These are phyloP conservation scores for Coleophoma cylindrospora DNA, from an alignment of 2,329 filamentous ascomycete species.

Conservation along the genomic window DNA sequence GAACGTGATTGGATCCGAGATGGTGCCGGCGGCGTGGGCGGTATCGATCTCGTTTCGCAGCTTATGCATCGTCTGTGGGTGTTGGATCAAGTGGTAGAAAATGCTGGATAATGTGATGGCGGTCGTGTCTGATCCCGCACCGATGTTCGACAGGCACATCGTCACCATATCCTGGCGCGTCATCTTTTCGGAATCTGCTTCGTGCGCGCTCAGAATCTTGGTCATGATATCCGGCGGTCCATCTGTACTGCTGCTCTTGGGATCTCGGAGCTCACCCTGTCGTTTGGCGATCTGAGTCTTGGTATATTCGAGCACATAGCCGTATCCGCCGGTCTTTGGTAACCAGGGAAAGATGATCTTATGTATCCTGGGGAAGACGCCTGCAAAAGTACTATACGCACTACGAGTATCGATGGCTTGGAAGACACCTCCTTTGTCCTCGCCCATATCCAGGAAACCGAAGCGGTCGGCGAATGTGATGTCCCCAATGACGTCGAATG, in stretches of 20 bases:
- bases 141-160: constrained; percentile 27
- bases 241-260: constrained; percentile 4
- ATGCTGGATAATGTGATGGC: constrained; percentile 39
- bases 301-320: constrained; percentile 13
- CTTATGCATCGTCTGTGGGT: constrained; percentile 15
- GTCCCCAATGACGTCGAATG: constrained; percentile 46
- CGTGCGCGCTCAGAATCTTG: constrained; percentile 34
- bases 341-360: constrained; percentile 25
- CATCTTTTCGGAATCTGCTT: constrained; percentile 25
- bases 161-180: constrained; percentile 25
- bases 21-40: constrained; percentile 6
- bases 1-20: constrained; percentile 29
- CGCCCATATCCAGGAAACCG: constrained; percentile 40
- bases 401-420: constrained; percentile 28
- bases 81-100: constrained; percentile 37
- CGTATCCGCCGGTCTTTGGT: constrained; percentile 11
- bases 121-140: constrained; percentile 39
- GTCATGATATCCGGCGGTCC: constrained; percentile 32
- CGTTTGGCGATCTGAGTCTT: constrained; percentile 12
- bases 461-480: constrained; percentile 37
- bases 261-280: constrained; percentile 9
- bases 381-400: constrained; percentile 33
- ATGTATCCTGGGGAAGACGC: constrained; percentile 37
- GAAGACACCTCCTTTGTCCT: constrained; percentile 39
- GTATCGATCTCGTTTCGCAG: constrained; percentile 29